A percentile compares a stretch with the other conserved stretches of the same genome.
phyloP scores from a whole-genome alignment of 2,329 filamentous ascomycete genomes.

The Neofusicoccum umdonicola region DNA sequence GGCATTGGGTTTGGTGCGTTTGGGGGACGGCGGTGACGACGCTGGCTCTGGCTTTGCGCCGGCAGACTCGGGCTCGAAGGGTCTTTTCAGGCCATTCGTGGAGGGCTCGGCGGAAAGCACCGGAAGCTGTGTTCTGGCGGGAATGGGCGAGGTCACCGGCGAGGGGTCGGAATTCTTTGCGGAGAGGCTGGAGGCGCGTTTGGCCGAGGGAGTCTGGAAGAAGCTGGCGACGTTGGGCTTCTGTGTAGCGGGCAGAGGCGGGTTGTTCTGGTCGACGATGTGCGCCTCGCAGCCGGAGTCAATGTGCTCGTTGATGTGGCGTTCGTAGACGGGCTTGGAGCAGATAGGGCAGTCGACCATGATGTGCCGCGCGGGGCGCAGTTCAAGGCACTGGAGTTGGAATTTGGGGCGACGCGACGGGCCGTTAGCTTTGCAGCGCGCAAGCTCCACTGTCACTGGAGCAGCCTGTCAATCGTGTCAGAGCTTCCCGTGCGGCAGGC shows the following conservation, averaged over 20 bases:
- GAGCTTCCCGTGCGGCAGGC: neutral
- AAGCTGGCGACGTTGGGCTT: slow-evolving; percentile 50
- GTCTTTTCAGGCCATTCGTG: neutral
- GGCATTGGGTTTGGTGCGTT: slow-evolving; percentile 58
- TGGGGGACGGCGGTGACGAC: slow-evolving; percentile 45
- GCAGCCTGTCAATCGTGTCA: neutral
- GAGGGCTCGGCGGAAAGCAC: neutral
- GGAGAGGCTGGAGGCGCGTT: slow-evolving; percentile 29
- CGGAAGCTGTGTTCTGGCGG: slow-evolving; percentile 2
- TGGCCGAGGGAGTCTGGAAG: slow-evolving; percentile 55
- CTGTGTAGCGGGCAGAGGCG: slow-evolving; percentile 30
- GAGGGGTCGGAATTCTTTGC: slow-evolving; percentile 25
- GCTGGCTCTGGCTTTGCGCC: slow-evolving; percentile 23
- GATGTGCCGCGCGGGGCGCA: neutral
- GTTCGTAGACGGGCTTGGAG: slow-evolving; percentile 66
- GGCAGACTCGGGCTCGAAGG: neutral
- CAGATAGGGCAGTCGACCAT: slow-evolving; percentile 81
- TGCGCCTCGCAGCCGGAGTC: slow-evolving; percentile 76
- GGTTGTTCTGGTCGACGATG: slow-evolving; percentile 53
- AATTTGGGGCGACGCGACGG: slow-evolving; percentile 1
- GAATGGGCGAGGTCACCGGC: slow-evolving; percentile 22
- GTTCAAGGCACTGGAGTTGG: neutral
- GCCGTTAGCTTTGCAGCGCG: neutral
- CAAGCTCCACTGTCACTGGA: neutral
- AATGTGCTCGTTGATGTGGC: slow-evolving; percentile 84